These are phyloP conservation scores for Thraustochytrium striatum DNA, from an alignment of 352 stramenopile genomes.

Conservation along the genomic window DNA sequence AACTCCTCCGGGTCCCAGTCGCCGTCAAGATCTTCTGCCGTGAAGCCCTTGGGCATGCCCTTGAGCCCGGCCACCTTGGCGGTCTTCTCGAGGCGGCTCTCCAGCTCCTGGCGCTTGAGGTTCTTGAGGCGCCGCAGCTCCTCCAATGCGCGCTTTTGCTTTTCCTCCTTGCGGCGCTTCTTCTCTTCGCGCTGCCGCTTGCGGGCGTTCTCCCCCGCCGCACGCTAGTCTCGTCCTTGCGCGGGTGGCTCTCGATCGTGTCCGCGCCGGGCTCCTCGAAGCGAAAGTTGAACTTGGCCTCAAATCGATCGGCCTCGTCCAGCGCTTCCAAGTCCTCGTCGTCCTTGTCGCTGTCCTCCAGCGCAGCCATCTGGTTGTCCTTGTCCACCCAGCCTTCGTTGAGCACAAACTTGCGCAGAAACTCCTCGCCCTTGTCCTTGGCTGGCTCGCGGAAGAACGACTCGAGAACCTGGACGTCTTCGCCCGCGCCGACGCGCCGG, in stretches of 20 bases:
- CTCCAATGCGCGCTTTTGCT: constrained; percentile 93
- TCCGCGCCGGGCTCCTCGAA: constrained; percentile 92
- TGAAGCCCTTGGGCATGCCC: constrained; percentile 18
- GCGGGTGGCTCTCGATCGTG: constrained; percentile 73
- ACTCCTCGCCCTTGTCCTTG: constrained; percentile 50
- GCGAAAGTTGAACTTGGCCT: constrained; percentile 98
- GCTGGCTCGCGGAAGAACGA: constrained; percentile 37
- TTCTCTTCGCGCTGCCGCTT: constrained; percentile 88
- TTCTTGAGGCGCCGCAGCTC: constrained; percentile 95
- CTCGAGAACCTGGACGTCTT: constrained; percentile 25
- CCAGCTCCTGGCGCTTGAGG: constrained; percentile 91
- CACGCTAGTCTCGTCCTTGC: constrained; percentile 78
- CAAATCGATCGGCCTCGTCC: constrained; percentile 91
- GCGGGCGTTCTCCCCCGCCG: constrained; percentile 89
- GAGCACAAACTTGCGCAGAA: constrained; percentile 65
- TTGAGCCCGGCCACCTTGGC: constrained; percentile 60
- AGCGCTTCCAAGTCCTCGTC: constrained; percentile 78
- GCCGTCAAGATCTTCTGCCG: constrained; percentile 73
- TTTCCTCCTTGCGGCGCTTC: constrained; percentile 82
- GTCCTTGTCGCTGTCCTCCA: constrained; percentile 23
- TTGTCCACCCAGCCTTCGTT: constrained; percentile 64
- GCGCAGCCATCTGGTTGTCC: neutral
- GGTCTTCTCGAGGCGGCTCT: constrained; percentile 86
- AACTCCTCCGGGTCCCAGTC: constrained; percentile 95
- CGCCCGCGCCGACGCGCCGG: neutral